Evolutionary conservation across 495 filamentous ascomycete species (phyloP).

Genomic region (Daldinia decipiens): DNA sequence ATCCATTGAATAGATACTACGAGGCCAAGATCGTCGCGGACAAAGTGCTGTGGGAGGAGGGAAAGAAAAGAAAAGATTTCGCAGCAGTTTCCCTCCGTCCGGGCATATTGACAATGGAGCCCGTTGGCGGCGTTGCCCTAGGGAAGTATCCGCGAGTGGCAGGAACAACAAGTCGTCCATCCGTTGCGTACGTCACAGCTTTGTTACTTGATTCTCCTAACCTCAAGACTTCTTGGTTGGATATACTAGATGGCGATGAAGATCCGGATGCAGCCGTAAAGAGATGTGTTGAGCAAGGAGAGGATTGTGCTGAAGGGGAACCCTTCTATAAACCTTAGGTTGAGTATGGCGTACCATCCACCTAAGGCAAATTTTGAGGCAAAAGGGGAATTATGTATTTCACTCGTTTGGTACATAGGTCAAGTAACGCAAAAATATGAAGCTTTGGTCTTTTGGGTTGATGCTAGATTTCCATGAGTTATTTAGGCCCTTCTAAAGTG

Average conservation of each 20-base stretch:
- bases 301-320: conserved; percentile 1
- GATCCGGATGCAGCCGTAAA: not conserved
- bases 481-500: too few relatives aligned
- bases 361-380: not conserved
- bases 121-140: conserved; percentile 69
- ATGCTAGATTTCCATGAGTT: too few relatives aligned
- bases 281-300: not conserved
- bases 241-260: not conserved
- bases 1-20: conserved; percentile 70
- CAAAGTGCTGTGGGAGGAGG: conserved; percentile 70
- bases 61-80: conserved; percentile 58
- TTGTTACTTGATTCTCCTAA: not conserved
- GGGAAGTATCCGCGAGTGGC: conserved; percentile 65
- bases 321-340: not conserved
- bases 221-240: not conserved
- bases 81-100: conserved; percentile 76
- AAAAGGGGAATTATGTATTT: not conserved
- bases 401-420: not conserved
- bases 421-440: not conserved
- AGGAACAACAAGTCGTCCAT: conserved; percentile 69
- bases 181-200: conserved; percentile 55
- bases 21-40: conserved; percentile 81
- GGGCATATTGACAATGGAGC: conserved; percentile 68
- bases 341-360: not conserved
- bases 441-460: too few relatives aligned